Evolutionary conservation across 2,329 filamentous ascomycete genomes (phyloP).

Genomic region (Hymenoscyphus fructigenus): DNA sequence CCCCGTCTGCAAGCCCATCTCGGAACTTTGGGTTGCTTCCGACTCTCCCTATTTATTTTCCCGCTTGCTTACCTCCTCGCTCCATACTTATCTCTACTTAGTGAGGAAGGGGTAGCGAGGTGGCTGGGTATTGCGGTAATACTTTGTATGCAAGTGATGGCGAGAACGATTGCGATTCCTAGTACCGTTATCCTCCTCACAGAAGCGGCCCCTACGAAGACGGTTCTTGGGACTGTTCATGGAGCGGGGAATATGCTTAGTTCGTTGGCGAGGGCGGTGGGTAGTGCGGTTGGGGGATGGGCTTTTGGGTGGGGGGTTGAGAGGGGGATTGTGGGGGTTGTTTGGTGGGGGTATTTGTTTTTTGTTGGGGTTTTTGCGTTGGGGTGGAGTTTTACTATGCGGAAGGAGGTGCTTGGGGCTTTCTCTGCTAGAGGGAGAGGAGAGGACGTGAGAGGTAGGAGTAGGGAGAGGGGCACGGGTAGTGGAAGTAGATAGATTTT

Average conservation of each 20-base stretch:
- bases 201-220: constrained; percentile 56
- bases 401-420: constrained; percentile 20
- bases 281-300: constrained; percentile 48
- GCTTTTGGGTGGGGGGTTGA: constrained; percentile 33
- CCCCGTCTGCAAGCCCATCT: constrained; percentile 63
- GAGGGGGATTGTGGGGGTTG: constrained; percentile 32
- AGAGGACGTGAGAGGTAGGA: background rate
- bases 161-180: constrained; percentile 66
- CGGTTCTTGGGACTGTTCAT: constrained; percentile 55
- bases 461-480: too few species aligned
- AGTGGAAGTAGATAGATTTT: too few species aligned
- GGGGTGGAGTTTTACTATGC: constrained; percentile 26
- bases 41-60: constrained; percentile 66
- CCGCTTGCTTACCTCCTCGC: constrained; percentile 67
- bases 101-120: constrained; percentile 1
- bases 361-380: constrained; percentile 42
- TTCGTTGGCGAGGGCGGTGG: constrained; percentile 48
- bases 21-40: constrained; percentile 66
- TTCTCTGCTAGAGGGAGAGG: constrained; percentile 9
- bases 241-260: constrained; percentile 52
- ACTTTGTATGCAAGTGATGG: constrained; percentile 67
- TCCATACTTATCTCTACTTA: constrained; percentile 67
- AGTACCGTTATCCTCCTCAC: constrained; percentile 60
- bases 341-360: constrained; percentile 32
- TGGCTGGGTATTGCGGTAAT: constrained; percentile 55